phyloP scores from a whole-genome alignment of 2,329 filamentous ascomycete genomes.

The Dichotomopilus funicola region DNA sequence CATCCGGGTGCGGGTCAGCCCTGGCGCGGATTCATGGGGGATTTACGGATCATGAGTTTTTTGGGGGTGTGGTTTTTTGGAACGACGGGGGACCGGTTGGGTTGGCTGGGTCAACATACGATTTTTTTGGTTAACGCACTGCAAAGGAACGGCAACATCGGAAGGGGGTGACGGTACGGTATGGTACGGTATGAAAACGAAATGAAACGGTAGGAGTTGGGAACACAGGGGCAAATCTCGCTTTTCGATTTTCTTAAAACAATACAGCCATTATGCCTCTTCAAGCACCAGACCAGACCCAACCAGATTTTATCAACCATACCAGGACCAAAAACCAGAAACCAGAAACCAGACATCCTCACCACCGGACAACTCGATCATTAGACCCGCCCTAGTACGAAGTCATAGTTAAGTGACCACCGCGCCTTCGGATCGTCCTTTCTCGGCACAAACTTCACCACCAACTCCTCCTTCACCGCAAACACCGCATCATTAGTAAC shows the following conservation, averaged over 20 bases:
- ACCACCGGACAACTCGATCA: background rate
- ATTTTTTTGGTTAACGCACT: too few species aligned
- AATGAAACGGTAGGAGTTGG: too few species aligned
- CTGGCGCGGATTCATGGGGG: background rate
- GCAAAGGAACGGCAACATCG: too few species aligned
- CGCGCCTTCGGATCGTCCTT: constrained; percentile 26
- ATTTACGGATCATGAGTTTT: background rate
- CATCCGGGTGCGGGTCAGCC: background rate
- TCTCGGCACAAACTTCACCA: constrained; percentile 30
- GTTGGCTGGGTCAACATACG: too few species aligned
- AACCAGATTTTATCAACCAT: too few species aligned
- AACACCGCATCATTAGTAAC: constrained; percentile 40
- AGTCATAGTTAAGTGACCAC: constrained; percentile 31
- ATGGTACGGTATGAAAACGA: too few species aligned
- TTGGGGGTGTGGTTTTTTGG: background rate
- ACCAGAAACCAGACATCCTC: background rate
- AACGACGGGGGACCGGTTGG: background rate
- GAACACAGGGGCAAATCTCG: too few species aligned
- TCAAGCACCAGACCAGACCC: too few species aligned
- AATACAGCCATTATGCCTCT: too few species aligned
- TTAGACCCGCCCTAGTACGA: constrained; percentile 29
- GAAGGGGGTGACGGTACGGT: too few species aligned
- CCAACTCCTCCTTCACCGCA: constrained; percentile 35
- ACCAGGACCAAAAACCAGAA: background rate
- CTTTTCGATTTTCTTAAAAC: too few species aligned